Conservation (phyloP, 2,329 filamentous ascomycete species). For the Neoarthrinium moseri region DNA sequence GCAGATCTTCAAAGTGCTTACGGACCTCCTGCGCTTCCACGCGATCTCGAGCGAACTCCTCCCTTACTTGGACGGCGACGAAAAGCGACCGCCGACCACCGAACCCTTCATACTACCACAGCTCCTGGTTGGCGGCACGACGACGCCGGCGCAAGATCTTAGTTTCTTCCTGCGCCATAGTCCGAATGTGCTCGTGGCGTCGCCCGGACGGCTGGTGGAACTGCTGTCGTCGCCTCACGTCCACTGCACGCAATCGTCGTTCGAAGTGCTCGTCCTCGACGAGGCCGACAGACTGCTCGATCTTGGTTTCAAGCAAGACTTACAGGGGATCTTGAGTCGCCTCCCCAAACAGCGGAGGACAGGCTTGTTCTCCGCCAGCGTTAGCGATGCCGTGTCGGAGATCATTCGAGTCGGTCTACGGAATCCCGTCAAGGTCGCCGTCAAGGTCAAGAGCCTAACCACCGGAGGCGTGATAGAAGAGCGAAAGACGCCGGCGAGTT, state of each 20-base stretch:
- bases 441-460: slow-evolving; percentile 79
- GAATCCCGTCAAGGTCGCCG: slow-evolving; percentile 92
- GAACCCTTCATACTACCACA: slow-evolving; percentile 72
- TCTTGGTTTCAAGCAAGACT: slow-evolving; percentile 87
- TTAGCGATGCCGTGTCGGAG: slow-evolving; percentile 93
- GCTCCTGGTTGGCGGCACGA: slow-evolving; percentile 79
- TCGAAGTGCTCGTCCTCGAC: slow-evolving; percentile 89
- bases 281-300: slow-evolving; percentile 93
- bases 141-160: slow-evolving; percentile 80
- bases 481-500: slow-evolving; percentile 82
- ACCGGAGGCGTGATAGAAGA: slow-evolving; percentile 69
- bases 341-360: slow-evolving; percentile 92
- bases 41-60: slow-evolving; percentile 69
- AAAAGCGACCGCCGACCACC: slow-evolving; percentile 49
- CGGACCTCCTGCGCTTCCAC: slow-evolving; percentile 80
- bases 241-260: slow-evolving; percentile 82
- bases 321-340: slow-evolving; percentile 79
- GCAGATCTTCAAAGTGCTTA: slow-evolving; percentile 83
- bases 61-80: slow-evolving; percentile 53
- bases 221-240: slow-evolving; percentile 84
- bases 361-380: slow-evolving; percentile 89
- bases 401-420: slow-evolving; percentile 88
- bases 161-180: slow-evolving; percentile 79
- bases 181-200: slow-evolving; percentile 87
- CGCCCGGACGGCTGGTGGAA: slow-evolving; percentile 85